These are phyloP conservation scores for Chloranthus sessilifolius DNA, from an alignment of 164 flowering plant genomes.

Conservation along the genomic window DNA sequence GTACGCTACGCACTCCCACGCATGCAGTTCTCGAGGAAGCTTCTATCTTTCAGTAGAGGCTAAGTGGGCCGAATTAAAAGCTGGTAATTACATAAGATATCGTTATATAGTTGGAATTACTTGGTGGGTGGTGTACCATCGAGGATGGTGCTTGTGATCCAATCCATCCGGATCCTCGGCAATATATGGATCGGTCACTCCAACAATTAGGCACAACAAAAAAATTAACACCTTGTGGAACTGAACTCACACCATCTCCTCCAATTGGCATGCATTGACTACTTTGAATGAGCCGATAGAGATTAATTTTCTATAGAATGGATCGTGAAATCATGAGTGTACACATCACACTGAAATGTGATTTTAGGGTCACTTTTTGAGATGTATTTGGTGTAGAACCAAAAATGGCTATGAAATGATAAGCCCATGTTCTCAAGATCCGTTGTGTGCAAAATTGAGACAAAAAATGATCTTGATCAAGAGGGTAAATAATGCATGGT, in stretches of 20 bases:
- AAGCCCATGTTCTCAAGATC: too few relatives aligned
- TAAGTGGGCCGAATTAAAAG: slow-evolving; percentile 25
- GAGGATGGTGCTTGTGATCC: neutral
- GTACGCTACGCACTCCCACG: slow-evolving; percentile 52
- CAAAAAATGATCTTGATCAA: too few relatives aligned
- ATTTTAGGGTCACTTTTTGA: too few relatives aligned
- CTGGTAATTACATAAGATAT: neutral
- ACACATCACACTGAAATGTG: too few relatives aligned
- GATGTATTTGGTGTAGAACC: too few relatives aligned
- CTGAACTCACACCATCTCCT: neutral
- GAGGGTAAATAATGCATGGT: too few relatives aligned
- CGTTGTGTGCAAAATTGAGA: too few relatives aligned
- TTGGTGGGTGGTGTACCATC: neutral
- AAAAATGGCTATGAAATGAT: too few relatives aligned
- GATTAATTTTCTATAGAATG: too few relatives aligned
- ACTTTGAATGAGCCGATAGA: too few relatives aligned
- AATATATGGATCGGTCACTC: neutral
- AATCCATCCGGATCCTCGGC: neutral
- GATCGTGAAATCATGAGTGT: too few relatives aligned
- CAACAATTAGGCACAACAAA: neutral
- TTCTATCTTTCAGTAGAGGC: slow-evolving; percentile 33
- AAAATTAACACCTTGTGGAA: neutral
- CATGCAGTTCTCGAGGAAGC: slow-evolving; percentile 58
- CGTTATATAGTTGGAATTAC: neutral
- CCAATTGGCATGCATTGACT: too few relatives aligned